Percentiles rank a stretch among this genome's conserved stretches.
phyloP scores from a whole-genome alignment of 148 eudicot genomes.

The Silene conica region DNA sequence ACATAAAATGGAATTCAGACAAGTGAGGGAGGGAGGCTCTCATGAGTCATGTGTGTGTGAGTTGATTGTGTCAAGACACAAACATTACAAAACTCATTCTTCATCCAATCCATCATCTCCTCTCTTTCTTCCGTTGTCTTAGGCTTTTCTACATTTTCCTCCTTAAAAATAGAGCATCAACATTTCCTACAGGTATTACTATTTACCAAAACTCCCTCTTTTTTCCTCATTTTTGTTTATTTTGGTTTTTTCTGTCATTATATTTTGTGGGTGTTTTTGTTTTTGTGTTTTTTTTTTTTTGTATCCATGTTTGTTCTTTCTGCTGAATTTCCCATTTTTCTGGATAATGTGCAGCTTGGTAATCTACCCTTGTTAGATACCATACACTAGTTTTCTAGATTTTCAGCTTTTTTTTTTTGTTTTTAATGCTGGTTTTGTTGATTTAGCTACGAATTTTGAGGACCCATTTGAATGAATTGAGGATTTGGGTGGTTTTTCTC shows the following conservation, averaged over 20 bases:
- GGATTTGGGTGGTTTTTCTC: neutral
- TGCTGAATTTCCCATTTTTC: conserved; percentile 2
- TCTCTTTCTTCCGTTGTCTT: conserved; percentile 1
- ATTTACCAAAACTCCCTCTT: neutral
- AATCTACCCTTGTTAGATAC: neutral
- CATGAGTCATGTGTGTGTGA: neutral
- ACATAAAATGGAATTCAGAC: neutral
- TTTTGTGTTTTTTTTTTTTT: too few species aligned
- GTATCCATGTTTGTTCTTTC: too few species aligned
- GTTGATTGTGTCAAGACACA: neutral
- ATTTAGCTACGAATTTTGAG: neutral
- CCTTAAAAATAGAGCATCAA: neutral
- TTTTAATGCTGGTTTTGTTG: neutral
- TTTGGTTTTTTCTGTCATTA: neutral
- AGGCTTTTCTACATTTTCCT: neutral
- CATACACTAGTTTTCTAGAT: neutral
- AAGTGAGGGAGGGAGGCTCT: neutral
- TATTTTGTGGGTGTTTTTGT: neutral
- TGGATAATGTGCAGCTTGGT: neutral
- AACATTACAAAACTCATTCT: neutral
- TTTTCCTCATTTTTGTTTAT: neutral
- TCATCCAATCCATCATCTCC: neutral
- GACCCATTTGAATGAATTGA: neutral
- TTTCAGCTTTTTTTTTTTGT: neutral
- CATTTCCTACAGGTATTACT: neutral